These are phyloP conservation scores for Scedosporium dehoogii DNA, from an alignment of 2,329 filamentous ascomycete genomes.

Conservation along the genomic window DNA sequence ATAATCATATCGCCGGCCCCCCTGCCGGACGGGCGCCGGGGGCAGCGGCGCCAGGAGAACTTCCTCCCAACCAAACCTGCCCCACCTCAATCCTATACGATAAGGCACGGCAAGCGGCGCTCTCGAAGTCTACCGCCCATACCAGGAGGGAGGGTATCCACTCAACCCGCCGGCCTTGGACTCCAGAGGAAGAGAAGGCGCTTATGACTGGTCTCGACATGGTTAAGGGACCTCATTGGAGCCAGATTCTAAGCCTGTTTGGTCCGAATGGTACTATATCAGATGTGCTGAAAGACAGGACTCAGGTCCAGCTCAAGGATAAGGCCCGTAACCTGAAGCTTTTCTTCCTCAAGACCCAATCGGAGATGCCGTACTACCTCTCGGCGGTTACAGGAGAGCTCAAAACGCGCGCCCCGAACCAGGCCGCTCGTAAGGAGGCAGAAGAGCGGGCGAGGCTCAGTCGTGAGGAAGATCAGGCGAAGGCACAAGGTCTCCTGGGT, in stretches of 20 bases:
- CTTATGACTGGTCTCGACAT: constrained; percentile 80
- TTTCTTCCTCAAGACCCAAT: constrained; percentile 85
- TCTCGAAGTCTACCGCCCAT: constrained; percentile 45
- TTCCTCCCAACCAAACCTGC: constrained; percentile 47
- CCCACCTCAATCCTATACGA: constrained; percentile 48
- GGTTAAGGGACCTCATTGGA: constrained; percentile 89
- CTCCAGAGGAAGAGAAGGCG: constrained; percentile 79
- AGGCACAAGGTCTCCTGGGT: constrained; percentile 50
- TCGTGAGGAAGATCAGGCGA: constrained; percentile 49
- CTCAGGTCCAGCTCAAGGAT: constrained; percentile 86
- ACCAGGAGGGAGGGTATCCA: constrained; percentile 46
- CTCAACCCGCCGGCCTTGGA: constrained; percentile 70
- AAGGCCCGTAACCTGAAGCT: constrained; percentile 85
- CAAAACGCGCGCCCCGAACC: constrained; percentile 71
- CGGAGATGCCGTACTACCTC: constrained; percentile 81
- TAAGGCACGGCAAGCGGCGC: constrained; percentile 46
- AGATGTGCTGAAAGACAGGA: constrained; percentile 76
- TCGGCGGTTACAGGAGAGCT: constrained; percentile 83
- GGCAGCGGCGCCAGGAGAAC: constrained; percentile 15
- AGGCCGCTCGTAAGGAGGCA: constrained; percentile 59
- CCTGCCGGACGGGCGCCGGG: background rate
- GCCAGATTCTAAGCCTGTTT: constrained; percentile 78
- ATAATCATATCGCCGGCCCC: background rate
- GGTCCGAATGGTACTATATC: constrained; percentile 70
- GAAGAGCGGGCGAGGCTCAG: constrained; percentile 51